These are phyloP conservation scores for Pugionium dolabratum DNA, from an alignment of 345 rosid genomes.

Conservation along the genomic window DNA sequence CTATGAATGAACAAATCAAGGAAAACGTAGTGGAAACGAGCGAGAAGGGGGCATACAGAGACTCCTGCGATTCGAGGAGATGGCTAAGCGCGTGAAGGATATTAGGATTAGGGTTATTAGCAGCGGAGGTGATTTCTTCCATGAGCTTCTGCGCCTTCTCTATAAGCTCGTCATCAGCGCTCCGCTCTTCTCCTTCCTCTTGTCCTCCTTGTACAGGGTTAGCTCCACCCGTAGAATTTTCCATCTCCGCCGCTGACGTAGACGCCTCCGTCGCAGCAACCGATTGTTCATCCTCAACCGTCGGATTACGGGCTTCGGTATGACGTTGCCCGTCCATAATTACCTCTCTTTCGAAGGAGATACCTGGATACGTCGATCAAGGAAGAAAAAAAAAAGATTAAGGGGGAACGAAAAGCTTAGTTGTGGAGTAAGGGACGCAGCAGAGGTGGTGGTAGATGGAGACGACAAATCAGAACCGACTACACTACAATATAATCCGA, in stretches of 20 bases:
- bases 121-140: conserved; percentile 69
- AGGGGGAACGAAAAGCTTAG: not conserved
- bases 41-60: conserved; percentile 48
- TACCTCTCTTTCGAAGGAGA: conserved; percentile 6
- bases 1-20: not conserved
- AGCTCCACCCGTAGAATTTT: conserved; percentile 20
- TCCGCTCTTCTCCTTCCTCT: conserved; percentile 47
- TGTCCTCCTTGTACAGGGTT: conserved; percentile 39
- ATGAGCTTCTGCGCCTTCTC: conserved; percentile 74
- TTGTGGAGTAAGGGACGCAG: conserved; percentile 22
- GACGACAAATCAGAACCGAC: conserved; percentile 38
- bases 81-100: conserved; percentile 79
- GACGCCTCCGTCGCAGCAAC: conserved; percentile 22
- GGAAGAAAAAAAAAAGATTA: not conserved
- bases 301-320: conserved; percentile 35
- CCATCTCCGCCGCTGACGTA: not conserved
- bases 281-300: conserved; percentile 23
- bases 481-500: conserved; percentile 35
- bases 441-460: conserved; percentile 31
- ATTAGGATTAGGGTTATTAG: conserved; percentile 76
- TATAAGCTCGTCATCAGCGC: conserved; percentile 63
- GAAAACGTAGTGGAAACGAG: conserved; percentile 1
- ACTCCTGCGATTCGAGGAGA: conserved; percentile 83
- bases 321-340: conserved; percentile 46
- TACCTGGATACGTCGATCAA: conserved; percentile 14